Percentiles rank a stretch among this genome's conserved stretches.
These are phyloP conservation scores for Solanum verrucosum DNA, from an alignment of 257 asterid species.

Conservation along the genomic window DNA sequence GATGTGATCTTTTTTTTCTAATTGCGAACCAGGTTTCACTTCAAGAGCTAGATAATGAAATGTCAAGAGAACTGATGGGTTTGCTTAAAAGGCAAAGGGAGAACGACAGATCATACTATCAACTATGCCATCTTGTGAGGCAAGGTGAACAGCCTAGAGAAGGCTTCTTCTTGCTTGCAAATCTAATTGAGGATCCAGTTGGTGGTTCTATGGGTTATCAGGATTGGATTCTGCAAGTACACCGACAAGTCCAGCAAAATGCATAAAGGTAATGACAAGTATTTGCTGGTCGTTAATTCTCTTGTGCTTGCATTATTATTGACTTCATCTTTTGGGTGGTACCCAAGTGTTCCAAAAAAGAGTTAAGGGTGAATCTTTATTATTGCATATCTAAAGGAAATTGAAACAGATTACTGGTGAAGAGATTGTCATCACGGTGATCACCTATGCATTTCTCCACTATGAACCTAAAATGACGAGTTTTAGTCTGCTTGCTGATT, in stretches of 20 bases:
- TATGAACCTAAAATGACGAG: neutral
- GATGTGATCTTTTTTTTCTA: neutral
- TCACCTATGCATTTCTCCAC: neutral
- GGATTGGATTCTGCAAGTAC: conserved; percentile 68
- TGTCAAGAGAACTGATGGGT: conserved; percentile 51
- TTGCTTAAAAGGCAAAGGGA: conserved; percentile 43
- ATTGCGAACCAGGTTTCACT: conserved; percentile 43
- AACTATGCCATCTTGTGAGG: conserved; percentile 61
- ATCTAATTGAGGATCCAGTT: conserved; percentile 62
- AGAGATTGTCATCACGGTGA: neutral
- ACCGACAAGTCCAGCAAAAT: conserved; percentile 64
- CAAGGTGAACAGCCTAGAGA: conserved; percentile 86
- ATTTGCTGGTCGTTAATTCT: neutral
- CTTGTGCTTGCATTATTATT: neutral
- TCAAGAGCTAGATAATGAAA: conserved; percentile 36
- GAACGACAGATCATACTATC: conserved; percentile 53
- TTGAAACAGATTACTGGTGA: neutral
- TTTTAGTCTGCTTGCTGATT: neutral
- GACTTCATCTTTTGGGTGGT: neutral
- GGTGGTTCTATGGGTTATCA: conserved; percentile 60
- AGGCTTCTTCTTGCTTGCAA: conserved; percentile 43
- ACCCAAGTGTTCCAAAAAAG: neutral
- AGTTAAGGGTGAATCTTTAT: neutral
- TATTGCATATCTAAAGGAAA: neutral
- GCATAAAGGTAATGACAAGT: conserved; percentile 31